Evolutionary conservation across 148 eudicot species (phyloP), one percentile per base, ranked within the genome.

Genomic region (Camellia japonica): DNA sequence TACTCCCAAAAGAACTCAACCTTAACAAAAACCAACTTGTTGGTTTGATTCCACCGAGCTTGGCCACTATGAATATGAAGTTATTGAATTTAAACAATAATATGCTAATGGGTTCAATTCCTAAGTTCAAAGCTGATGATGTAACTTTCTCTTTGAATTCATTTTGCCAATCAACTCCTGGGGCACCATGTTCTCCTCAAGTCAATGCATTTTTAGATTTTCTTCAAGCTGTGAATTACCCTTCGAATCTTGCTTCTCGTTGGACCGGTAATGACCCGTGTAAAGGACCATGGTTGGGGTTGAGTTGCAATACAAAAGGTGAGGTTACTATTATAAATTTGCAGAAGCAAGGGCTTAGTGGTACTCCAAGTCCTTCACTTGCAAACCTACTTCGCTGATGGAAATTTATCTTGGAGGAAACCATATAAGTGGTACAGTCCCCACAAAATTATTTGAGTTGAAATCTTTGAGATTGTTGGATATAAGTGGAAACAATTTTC

Each of bases 261-360:
- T 93, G 97, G 97, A 70, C 87, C 78, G 94, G 94, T 43, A 90
- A 93, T 89, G 82, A 90, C 83, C 97, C 97, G 3, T 93, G 94
- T 87, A 64, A 61, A 62, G 91, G 87, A 51, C 78, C 81, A 55
- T 93, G 97, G 94, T 71, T 89, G 78, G 97, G 97, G 58, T 78
- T 93, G 72, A 82, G 72, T 76, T 93, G 97, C 63, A 81, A 85
- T 67, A 52, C 83, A 20, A 80, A 80, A 18, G 81, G 86, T 3
- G 71, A 85, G n/a, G 86, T 93, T 82, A 51, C 82, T 58, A 82
- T 85, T 62, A 74, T 93, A 59, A 91, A 90, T 81, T 84, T 93
- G 79, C 91, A 85, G 56, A 85, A 85, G 67, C 80, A 84, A 9
- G 78, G 80, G 73, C 93, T 93, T 78, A 89, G 80, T 76, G 95